Evolutionary conservation across 1,284 basidiomycete species (phyloP), one percentile per base, ranked within the genome.

Genomic region (Sanguinoderma infundibulare): DNA sequence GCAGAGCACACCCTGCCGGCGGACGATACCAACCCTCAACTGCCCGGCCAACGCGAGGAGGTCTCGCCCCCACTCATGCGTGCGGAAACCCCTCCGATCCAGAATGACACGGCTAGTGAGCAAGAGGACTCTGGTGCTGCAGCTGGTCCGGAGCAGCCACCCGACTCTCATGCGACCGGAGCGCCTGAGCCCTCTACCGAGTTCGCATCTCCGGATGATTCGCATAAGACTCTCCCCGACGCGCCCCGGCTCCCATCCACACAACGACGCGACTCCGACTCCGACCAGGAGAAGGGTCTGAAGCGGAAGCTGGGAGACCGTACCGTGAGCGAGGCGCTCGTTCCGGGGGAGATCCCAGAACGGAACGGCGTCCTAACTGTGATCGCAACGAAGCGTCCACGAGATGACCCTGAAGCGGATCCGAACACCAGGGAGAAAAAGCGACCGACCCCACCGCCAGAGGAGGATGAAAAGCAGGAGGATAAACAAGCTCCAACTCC

Each of bases 381-480:
- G 2, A 52, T 28, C 26, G 58, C 62, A n/a, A 67, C 63, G 17
- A 71, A 67, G 46, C 67, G 67, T n/a, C 66, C 54, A 20, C 65
- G 57, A 61, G 86, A 88, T 62, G 85, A 87, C 61, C 71, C 81
- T 3, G 82, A 85, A 63, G 75, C 77, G 59, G 84, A 84, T 66
- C 81, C 79, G 50, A 87, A 87, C 69, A 84, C 85, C 28, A 81
- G 85, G 44, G 83, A 87, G 66, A 78, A 79, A 38, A 90, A 90
- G 71, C 77, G 85, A 60, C 86, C 84, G 1, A 83, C 89, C 12
- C 90, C 90, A 10, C 88, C 90, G 30, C 90, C 88, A 2, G 86
- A 89, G 59, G 69, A 81, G 73, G 62, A 69, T 60, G 67, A 70
- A 55, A 62, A 62, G 62, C 67, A 68, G 26, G 52, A 60, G 47